These are phyloP conservation scores for Seiridium cupressi DNA, from an alignment of 2,329 filamentous ascomycete species.

Conservation along the genomic window DNA sequence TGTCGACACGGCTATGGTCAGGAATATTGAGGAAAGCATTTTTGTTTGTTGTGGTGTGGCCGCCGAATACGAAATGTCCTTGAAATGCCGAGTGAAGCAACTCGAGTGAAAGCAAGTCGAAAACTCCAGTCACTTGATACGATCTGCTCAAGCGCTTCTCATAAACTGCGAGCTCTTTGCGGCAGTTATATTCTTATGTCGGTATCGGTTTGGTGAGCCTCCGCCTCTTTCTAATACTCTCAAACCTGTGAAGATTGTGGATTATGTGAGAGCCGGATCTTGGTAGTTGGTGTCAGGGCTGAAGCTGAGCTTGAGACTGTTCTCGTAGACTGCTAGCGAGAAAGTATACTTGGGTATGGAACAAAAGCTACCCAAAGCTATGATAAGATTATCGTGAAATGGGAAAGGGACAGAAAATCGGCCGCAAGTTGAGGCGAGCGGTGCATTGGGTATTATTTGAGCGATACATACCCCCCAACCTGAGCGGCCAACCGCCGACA, in stretches of 20 bases:
- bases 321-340: background rate
- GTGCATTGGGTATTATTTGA: conserved; percentile 8
- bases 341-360: background rate
- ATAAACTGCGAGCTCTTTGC: too few species aligned
- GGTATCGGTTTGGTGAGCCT: too few species aligned
- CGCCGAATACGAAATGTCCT: conserved; percentile 5
- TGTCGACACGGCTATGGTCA: conserved; percentile 43
- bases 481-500: conserved; percentile 7
- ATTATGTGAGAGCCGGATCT: too few species aligned
- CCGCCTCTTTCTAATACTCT: too few species aligned
- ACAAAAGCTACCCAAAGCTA: background rate
- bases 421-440: conserved; percentile 3
- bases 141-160: background rate
- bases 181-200: too few species aligned
- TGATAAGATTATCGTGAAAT: background rate
- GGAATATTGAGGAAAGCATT: conserved; percentile 46
- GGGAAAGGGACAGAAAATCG: conserved; percentile 5
- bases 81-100: background rate
- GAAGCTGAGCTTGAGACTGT: background rate
- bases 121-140: background rate
- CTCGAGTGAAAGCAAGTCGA: background rate
- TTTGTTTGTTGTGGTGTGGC: conserved; percentile 18
- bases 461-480: background rate
- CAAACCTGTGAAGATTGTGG: too few species aligned
- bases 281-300: too few species aligned